These are phyloP conservation scores for Arctium minus DNA, from an alignment of 129 eudicot species.

Conservation along the genomic window DNA sequence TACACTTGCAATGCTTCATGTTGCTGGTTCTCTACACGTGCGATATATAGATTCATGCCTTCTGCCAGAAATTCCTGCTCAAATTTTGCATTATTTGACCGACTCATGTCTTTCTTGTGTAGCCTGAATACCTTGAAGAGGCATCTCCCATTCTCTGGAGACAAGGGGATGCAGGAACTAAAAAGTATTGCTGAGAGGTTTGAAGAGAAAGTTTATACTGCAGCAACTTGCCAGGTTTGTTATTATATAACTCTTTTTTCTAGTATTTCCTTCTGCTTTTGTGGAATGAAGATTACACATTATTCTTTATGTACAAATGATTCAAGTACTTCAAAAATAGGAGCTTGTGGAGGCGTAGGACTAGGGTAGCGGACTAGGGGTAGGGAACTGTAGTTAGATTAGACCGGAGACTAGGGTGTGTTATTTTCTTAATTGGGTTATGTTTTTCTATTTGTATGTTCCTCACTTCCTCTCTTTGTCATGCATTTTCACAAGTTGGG, in stretches of 20 bases:
- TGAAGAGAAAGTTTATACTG: conserved; percentile 68
- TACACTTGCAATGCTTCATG: neutral
- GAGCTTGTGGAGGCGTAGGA: too few species aligned
- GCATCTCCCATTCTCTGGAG: conserved; percentile 81
- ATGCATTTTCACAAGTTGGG: too few species aligned
- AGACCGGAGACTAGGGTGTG: too few species aligned
- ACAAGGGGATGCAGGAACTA: conserved; percentile 66
- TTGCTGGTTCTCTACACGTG: neutral
- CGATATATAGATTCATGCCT: neutral
- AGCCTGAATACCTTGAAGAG: conserved; percentile 78
- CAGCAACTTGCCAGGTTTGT: conserved; percentile 71
- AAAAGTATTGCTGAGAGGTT: conserved; percentile 62
- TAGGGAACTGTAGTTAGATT: too few species aligned
- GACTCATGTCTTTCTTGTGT: conserved; percentile 14
- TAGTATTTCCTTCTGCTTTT: neutral
- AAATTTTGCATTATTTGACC: neutral
- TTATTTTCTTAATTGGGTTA: too few species aligned
- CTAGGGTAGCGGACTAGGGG: too few species aligned
- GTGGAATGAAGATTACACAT: neutral
- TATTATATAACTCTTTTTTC: neutral
- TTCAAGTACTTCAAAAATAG: neutral
- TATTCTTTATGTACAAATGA: neutral
- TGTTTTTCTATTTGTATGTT: too few species aligned
- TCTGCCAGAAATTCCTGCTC: neutral
- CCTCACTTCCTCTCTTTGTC: too few species aligned